phyloP scores from a whole-genome alignment of 345 rosid species.

The Bretschneidera sinensis region DNA sequence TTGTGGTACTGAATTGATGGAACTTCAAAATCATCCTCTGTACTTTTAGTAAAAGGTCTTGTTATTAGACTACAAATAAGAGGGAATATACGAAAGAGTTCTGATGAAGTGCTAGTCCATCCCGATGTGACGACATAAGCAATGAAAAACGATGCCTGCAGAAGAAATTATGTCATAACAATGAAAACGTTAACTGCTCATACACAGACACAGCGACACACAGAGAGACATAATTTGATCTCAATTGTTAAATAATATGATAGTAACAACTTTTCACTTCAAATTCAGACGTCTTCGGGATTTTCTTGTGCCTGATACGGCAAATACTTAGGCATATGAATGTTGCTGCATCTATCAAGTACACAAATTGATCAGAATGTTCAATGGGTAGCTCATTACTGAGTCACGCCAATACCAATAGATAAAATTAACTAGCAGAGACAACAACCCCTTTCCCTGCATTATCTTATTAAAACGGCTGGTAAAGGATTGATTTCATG shows the following conservation, averaged over 20 bases:
- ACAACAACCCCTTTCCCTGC: too few species aligned
- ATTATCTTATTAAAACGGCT: not conserved
- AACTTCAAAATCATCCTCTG: slow-evolving; percentile 55
- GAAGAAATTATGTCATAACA: slow-evolving; percentile 17
- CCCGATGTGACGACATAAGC: slow-evolving; percentile 96
- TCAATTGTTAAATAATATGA: not conserved
- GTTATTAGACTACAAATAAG: slow-evolving; percentile 46
- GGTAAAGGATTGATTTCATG: not conserved
- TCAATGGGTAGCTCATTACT: too few species aligned
- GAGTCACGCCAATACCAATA: too few species aligned
- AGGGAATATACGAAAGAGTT: slow-evolving; percentile 81
- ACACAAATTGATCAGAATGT: not conserved
- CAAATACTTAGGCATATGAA: too few species aligned
- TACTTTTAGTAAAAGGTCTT: slow-evolving; percentile 43
- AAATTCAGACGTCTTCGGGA: not conserved
- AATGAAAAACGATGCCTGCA: slow-evolving; percentile 87
- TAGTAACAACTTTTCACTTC: not conserved
- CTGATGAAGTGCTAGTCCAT: slow-evolving; percentile 85
- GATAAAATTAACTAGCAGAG: too few species aligned
- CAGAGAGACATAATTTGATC: not conserved
- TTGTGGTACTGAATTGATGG: slow-evolving; percentile 75
- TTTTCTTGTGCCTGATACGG: not conserved
- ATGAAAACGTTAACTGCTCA: not conserved
- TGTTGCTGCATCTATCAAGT: not conserved
- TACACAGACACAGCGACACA: not conserved